A percentile compares a stretch with the other conserved stretches of the same genome.
Conservation (phyloP, 257 asterid species). For the Linaria vulgaris region DNA sequence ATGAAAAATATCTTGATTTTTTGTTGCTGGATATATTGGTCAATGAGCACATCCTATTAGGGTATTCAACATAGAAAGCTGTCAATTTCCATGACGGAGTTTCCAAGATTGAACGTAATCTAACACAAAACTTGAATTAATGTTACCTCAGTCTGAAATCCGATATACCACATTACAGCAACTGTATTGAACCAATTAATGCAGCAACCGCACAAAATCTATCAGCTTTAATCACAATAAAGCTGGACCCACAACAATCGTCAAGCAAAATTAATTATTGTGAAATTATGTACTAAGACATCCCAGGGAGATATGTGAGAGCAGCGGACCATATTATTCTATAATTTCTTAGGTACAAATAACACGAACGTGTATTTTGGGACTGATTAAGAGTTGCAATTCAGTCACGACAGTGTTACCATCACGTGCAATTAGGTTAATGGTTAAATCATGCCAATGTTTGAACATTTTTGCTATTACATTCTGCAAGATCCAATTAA, state of each 20-base stretch:
- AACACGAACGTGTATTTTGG: not conserved
- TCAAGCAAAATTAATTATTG: conserved; percentile 16
- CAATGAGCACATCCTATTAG: conserved; percentile 1
- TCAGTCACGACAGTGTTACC: not conserved
- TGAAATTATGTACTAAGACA: not conserved
- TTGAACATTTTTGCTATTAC: not conserved
- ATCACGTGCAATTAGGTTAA: conserved; percentile 6
- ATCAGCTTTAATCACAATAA: not conserved
- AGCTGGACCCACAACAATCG: conserved; percentile 7
- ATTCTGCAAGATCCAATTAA: not conserved
- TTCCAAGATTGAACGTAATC: conserved; percentile 20
- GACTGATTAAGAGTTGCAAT: conserved; percentile 15
- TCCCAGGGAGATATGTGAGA: not conserved
- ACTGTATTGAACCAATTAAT: conserved; percentile 25
- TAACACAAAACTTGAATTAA: conserved; percentile 8
- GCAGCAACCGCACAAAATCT: conserved; percentile 9
- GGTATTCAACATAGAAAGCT: not conserved
- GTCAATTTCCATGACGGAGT: not conserved
- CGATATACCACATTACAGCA: conserved; percentile 23
- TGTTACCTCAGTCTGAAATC: conserved; percentile 9
- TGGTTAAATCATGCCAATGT: not conserved
- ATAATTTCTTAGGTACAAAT: conserved; percentile 12
- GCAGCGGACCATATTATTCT: not conserved
- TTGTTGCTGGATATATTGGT: conserved; percentile 13
- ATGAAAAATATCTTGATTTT: conserved; percentile 11